These are phyloP conservation scores for Jimgerdemannia flammicorona DNA, from an alignment of 192 early-diverging fungal species.

Conservation along the genomic window DNA sequence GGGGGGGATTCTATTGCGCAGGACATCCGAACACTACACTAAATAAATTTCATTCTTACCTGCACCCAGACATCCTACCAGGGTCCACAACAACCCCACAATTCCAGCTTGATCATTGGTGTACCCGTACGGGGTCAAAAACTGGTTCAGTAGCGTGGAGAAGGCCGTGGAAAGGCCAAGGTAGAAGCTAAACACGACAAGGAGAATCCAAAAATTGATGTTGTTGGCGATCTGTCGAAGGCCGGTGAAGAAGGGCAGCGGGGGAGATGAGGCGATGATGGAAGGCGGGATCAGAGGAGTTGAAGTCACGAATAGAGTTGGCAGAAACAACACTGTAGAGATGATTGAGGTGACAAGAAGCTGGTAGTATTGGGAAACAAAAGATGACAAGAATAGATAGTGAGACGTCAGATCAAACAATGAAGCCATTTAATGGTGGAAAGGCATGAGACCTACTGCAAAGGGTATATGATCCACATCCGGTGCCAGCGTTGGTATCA, in stretches of 20 bases:
- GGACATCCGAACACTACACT: slow-evolving; percentile 29
- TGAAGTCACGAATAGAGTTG: slow-evolving; percentile 19
- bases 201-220: slow-evolving; percentile 22
- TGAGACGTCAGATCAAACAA: too few species aligned
- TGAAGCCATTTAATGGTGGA: not conserved
- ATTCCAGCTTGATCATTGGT: slow-evolving; percentile 22
- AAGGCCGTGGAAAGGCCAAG: slow-evolving; percentile 27
- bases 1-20: too few species aligned
- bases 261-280: not conserved
- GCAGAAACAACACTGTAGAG: slow-evolving; percentile 5
- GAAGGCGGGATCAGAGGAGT: slow-evolving; percentile 18
- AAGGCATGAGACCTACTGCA: not conserved
- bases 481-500: not conserved
- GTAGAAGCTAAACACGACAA: slow-evolving; percentile 25
- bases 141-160: slow-evolving; percentile 24
- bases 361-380: slow-evolving; percentile 41
- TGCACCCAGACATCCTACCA: not conserved
- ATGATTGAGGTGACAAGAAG: slow-evolving; percentile 11
- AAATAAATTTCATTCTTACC: not conserved
- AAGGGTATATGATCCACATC: not conserved
- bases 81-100: not conserved
- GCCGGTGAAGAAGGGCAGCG: slow-evolving; percentile 9
- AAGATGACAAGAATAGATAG: too few species aligned
- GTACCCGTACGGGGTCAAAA: slow-evolving; percentile 33
- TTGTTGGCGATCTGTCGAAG: slow-evolving; percentile 6